Conservation (phyloP, 2,329 filamentous ascomycete genomes). For the Fusarium sp. region DNA sequence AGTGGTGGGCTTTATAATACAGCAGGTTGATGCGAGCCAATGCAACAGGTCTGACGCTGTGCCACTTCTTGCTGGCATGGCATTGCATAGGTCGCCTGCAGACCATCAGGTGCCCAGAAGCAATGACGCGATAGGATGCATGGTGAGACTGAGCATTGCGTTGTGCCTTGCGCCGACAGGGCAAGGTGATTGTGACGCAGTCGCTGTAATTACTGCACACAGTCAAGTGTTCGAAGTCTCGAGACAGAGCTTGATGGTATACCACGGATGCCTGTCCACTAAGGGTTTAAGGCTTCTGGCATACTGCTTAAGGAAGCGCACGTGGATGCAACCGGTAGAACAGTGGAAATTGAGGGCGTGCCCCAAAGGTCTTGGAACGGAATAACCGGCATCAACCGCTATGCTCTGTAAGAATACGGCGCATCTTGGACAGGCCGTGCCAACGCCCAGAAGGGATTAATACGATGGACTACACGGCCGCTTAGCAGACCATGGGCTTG, state of each 20-base stretch:
- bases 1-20: constrained; percentile 12
- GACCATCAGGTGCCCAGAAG: constrained; percentile 40
- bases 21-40: constrained; percentile 30
- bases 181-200: constrained; percentile 27
- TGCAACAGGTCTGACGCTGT: constrained; percentile 34
- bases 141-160: constrained; percentile 38
- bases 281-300: constrained; percentile 35
- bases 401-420: constrained; percentile 27
- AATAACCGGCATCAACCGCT: constrained; percentile 39
- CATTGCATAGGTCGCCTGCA: constrained; percentile 41
- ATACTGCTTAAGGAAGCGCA: constrained; percentile 31
- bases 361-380: constrained; percentile 44
- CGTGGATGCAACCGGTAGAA: constrained; percentile 38
- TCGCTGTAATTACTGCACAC: constrained; percentile 11
- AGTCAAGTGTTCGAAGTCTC: constrained; percentile 22
- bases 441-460: constrained; percentile 36
- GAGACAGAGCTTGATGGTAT: constrained; percentile 28
- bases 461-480: constrained; percentile 19
- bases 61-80: constrained; percentile 38
- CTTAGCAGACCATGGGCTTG: constrained; percentile 32
- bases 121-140: constrained; percentile 43
- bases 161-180: constrained; percentile 33
- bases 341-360: constrained; percentile 43
- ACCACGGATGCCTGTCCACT: constrained; percentile 27
- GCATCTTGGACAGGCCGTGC: constrained; percentile 25